Base-by-base conservation (phyloP, 2,329 filamentous ascomycete genomes). In the Clonostachys byssicola region DNA sequence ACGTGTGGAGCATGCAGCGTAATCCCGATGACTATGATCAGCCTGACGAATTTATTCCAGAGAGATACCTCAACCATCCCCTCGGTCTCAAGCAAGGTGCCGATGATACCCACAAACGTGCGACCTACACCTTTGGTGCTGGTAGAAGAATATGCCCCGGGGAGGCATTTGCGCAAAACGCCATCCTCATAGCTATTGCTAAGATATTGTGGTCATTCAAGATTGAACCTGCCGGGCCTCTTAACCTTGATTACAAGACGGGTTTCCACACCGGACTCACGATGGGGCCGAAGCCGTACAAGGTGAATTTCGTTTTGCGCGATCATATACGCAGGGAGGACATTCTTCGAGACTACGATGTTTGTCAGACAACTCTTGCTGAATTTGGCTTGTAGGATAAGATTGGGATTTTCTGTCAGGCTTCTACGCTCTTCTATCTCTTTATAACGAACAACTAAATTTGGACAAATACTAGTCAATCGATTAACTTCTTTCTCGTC, bases 121-220 rank as follows among this genome's bases (percentile, higher is more conserved):
- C 33, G 16, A 20, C 43, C 17, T 76, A 72, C 52, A 60, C 59
- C 1, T 77, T 75, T 51, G 73, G 73, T 0, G 66, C 64, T 14
- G 74, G 74, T 1, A 61, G 74, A 12, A 62, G 74, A 6, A 65
- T 73, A 20, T 77, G 74, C 49, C 67, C 67, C 1, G 74, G 75
- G 0, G 68, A 72, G 12, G 67, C 75, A 40, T 65, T 78, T n/a
- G 72, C 72, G 3, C 69, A 74, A 50, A 67, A 68, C 16, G 71
- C 65, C 18, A 52, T 77, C 18, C 56, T 68, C 34, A 40, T 69
- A 3, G 59, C 56, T 6, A 57, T 67, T 20, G 56, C 69, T 1
- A 67, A 70, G 45, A 23, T 72, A 7, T 48, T 80, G 0, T 81
- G 76, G 77, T 71, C 67, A 8, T 39, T 39, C 8, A 39, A 39